phyloP scores from a whole-genome alignment of 371 early-diverging fungal species.

The Lichtheimia hyalospora region DNA sequence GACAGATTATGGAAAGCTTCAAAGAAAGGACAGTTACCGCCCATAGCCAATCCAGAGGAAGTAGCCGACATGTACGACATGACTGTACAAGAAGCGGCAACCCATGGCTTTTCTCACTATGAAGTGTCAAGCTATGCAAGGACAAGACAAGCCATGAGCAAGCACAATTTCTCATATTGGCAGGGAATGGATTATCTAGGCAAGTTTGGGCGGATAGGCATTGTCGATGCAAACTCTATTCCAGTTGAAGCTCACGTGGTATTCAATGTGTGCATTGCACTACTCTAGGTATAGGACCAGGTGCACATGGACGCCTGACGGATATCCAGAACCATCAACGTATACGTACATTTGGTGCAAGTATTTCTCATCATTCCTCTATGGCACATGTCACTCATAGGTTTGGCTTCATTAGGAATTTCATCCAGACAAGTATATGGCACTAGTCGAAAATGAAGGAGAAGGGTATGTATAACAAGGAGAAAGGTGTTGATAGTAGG shows the following conservation, averaged over 20 bases:
- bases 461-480: conserved; percentile 54
- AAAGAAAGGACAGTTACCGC: conserved; percentile 28
- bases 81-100: conserved; percentile 46
- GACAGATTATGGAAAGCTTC: conserved; percentile 57
- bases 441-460: conserved; percentile 54
- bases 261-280: neutral
- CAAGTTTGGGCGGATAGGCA: conserved; percentile 4
- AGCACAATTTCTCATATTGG: conserved; percentile 87
- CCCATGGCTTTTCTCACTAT: conserved; percentile 72
- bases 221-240: neutral
- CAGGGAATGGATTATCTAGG: conserved; percentile 81
- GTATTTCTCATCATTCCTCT: neutral
- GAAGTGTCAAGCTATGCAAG: conserved; percentile 83
- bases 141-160: conserved; percentile 46
- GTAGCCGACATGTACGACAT: conserved; percentile 78
- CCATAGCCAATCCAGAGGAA: conserved; percentile 53
- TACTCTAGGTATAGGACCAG: conserved; percentile 72
- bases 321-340: conserved; percentile 32
- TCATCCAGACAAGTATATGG: conserved; percentile 63
- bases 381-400: no score
- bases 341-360: conserved; percentile 62
- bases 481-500: conserved; percentile 16
- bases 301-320: conserved; percentile 79
- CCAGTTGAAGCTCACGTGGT: neutral
- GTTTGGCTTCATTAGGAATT: conserved; percentile 37